A percentile compares a stretch with the other conserved stretches of the same genome.
Conservation (phyloP, 2,329 filamentous ascomycete genomes). For the Byssoonygena ceratinophila region DNA sequence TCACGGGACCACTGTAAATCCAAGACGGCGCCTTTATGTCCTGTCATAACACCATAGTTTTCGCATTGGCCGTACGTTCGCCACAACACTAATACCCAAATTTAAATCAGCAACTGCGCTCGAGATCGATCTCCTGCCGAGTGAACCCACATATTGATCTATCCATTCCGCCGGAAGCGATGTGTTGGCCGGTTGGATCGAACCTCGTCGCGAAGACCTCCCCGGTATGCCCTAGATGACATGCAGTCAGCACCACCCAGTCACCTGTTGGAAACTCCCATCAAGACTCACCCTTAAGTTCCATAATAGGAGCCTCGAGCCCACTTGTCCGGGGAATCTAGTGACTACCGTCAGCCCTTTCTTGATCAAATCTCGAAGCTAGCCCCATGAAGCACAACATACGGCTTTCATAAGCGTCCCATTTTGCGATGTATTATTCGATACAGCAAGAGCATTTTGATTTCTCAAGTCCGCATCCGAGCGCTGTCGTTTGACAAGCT, state of each 20-base stretch:
- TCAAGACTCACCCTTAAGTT: slow-evolving; percentile 59
- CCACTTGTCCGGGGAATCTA: slow-evolving; percentile 70
- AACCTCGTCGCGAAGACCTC: slow-evolving; percentile 89
- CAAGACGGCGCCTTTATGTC: slow-evolving; percentile 81
- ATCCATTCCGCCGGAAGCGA: slow-evolving; percentile 94
- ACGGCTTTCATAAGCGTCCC: slow-evolving; percentile 57
- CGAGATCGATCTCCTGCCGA: not conserved
- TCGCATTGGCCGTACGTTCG: slow-evolving; percentile 84
- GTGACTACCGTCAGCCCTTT: not conserved
- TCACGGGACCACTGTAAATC: slow-evolving; percentile 97
- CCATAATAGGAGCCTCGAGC: slow-evolving; percentile 86
- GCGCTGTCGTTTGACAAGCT: slow-evolving; percentile 86
- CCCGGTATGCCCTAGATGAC: slow-evolving; percentile 49
- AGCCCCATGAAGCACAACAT: slow-evolving; percentile 30
- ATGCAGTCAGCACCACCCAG: not conserved
- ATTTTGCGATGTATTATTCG: slow-evolving; percentile 47
- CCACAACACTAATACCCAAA: slow-evolving; percentile 64
- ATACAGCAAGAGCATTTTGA: slow-evolving; percentile 46
- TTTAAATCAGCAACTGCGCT: not conserved
- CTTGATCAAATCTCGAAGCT: not conserved
- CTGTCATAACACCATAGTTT: slow-evolving; percentile 80
- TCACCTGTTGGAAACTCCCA: not conserved
- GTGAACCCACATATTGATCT: slow-evolving; percentile 63
- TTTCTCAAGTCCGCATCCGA: slow-evolving; percentile 47
- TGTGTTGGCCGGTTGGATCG: slow-evolving; percentile 73